These are phyloP conservation scores for Sextonia rubra DNA, from an alignment of 164 flowering plant genomes.

Conservation along the genomic window DNA sequence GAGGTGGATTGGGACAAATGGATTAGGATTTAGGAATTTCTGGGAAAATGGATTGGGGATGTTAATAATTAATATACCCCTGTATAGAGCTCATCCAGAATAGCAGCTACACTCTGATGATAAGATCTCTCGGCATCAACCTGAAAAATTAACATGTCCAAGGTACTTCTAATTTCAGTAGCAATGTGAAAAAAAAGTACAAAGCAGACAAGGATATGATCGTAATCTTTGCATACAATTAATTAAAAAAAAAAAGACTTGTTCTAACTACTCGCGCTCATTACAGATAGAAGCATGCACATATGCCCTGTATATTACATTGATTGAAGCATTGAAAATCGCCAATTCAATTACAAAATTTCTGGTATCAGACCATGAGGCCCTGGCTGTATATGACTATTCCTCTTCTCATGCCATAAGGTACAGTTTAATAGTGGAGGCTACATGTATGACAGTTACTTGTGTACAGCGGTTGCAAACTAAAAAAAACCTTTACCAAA, in stretches of 20 bases:
- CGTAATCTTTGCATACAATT: background rate
- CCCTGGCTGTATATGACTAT: no score
- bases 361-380: no score
- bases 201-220: background rate
- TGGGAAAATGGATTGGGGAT: background rate
- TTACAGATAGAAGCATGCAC: no score
- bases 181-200: background rate
- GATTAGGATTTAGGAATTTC: no score
- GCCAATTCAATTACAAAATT: no score
- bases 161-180: background rate
- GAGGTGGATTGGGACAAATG: background rate
- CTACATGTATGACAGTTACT: background rate
- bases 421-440: background rate
- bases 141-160: slow-evolving; percentile 26
- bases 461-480: background rate
- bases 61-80: slow-evolving; percentile 40
- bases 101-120: slow-evolving; percentile 47
- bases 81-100: slow-evolving; percentile 53
- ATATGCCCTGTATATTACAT: no score
- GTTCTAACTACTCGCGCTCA: no score
- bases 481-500: no score
- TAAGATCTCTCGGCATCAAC: slow-evolving; percentile 78
- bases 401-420: no score
- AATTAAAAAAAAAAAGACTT: no score
- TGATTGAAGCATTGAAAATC: no score